These are phyloP conservation scores for Vachellia pachyceras DNA, from an alignment of 306 rosid genomes.

Conservation along the genomic window DNA sequence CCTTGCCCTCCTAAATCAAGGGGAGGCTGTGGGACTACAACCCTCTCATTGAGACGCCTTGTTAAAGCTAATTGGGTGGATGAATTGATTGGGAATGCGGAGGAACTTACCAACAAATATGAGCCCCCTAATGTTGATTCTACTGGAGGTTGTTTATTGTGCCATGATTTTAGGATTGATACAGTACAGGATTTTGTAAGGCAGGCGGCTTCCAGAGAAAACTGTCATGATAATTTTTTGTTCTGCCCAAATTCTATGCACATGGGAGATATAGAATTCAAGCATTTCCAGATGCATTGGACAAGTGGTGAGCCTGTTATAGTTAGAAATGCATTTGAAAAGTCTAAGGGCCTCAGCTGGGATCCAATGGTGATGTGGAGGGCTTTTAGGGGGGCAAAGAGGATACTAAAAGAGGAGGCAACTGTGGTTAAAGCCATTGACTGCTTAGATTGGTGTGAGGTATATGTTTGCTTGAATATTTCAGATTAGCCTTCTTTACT, in stretches of 20 bases:
- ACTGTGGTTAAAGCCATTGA: conserved; percentile 57
- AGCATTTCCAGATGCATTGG: conserved; percentile 73
- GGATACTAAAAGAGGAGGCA: conserved; percentile 54
- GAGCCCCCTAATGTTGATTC: conserved; percentile 51
- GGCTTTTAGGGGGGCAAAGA: conserved; percentile 58
- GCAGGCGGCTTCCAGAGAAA: conserved; percentile 61
- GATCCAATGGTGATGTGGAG: conserved; percentile 82
- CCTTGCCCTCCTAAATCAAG: conserved; percentile 61
- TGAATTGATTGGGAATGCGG: conserved; percentile 47
- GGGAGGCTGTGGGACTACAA: conserved; percentile 63
- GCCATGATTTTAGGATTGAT: conserved; percentile 41
- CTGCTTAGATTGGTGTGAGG: conserved; percentile 63
- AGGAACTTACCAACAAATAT: conserved; percentile 52
- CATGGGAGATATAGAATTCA: conserved; percentile 46
- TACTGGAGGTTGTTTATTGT: conserved; percentile 49
- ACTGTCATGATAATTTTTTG: conserved; percentile 55
- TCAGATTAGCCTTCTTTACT: background rate
- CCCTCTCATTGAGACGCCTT: conserved; percentile 53
- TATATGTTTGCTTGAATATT: conserved; percentile 34
- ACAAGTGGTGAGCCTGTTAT: conserved; percentile 67
- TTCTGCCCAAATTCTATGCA: conserved; percentile 60
- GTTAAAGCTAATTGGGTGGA: conserved; percentile 62
- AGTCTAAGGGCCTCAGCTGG: conserved; percentile 75
- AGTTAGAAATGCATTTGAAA: conserved; percentile 55
- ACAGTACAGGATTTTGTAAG: conserved; percentile 45